Conservation (phyloP, 345 rosid genomes). For the Raphanus raphanistrum region DNA sequence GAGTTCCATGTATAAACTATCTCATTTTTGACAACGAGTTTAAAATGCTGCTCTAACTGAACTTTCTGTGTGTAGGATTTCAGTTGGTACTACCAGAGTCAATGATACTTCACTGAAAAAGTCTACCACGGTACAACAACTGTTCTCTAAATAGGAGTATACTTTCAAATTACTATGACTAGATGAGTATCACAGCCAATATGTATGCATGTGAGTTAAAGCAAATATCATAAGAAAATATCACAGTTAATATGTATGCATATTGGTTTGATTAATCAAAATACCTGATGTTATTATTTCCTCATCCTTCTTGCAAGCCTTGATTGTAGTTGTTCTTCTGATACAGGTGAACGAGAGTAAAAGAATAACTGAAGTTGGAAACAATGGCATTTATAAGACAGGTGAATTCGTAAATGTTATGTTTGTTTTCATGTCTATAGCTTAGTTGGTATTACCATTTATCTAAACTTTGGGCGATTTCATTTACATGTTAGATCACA, state of each 20-base stretch:
- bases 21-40: constrained; percentile 6
- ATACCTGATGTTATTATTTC: background rate
- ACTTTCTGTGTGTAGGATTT: constrained; percentile 45
- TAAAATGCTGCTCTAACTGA: constrained; percentile 7
- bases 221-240: background rate
- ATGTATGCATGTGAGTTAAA: background rate
- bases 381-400: constrained; percentile 38
- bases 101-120: constrained; percentile 42
- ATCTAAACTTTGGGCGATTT: constrained; percentile 30
- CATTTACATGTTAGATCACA: constrained; percentile 32
- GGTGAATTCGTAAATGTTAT: constrained; percentile 44
- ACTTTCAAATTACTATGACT: constrained; percentile 2
- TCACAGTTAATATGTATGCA: background rate
- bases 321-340: background rate
- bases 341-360: constrained; percentile 50
- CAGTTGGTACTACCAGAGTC: constrained; percentile 42
- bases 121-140: constrained; percentile 45
- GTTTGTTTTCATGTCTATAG: constrained; percentile 22
- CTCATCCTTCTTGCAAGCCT: constrained; percentile 25
- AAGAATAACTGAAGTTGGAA: constrained; percentile 32
- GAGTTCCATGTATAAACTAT: background rate
- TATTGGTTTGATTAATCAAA: background rate
- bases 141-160: constrained; percentile 4
- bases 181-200: background rate
- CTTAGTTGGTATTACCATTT: constrained; percentile 28